Evolutionary conservation across 768 basidiomycete genomes (phyloP).

Genomic region (Imleria badia): DNA sequence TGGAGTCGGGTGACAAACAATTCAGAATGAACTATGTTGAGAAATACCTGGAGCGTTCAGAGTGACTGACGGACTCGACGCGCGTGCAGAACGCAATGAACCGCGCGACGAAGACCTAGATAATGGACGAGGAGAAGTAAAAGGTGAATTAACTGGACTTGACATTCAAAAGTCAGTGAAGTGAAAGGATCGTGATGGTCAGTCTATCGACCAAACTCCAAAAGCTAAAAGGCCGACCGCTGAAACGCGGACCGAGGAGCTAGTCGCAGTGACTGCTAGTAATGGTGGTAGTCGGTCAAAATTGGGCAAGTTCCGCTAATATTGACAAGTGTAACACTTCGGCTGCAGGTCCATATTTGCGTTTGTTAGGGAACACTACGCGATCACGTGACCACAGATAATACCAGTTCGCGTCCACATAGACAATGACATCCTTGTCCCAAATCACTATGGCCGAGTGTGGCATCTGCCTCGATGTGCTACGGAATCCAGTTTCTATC

Average conservation of each 20-base stretch:
- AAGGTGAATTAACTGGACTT: conserved; percentile 33
- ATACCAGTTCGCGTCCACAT: not conserved
- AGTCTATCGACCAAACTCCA: conserved; percentile 18
- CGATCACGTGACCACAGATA: conserved; percentile 27
- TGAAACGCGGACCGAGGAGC: conserved; percentile 4
- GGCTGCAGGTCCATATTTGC: conserved; percentile 21
- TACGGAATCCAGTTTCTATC: conserved; percentile 55
- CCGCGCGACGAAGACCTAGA: conserved; percentile 52
- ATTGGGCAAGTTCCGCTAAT: not conserved
- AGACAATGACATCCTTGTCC: not conserved
- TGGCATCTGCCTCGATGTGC: conserved; percentile 57
- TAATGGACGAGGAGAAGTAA: conserved; percentile 34
- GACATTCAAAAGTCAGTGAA: conserved; percentile 32
- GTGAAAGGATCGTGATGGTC: conserved; percentile 28
- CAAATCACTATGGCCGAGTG: conserved; percentile 49
- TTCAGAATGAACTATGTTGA: conserved; percentile 22
- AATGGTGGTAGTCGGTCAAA: conserved; percentile 6
- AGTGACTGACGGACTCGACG: conserved; percentile 54
- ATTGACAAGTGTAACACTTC: not conserved
- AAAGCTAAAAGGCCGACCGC: conserved; percentile 1
- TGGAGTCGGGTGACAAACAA: conserved; percentile 18
- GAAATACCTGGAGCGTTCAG: conserved; percentile 67
- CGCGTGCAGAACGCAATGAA: conserved; percentile 47
- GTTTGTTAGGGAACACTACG: conserved; percentile 20
- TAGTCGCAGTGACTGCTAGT: conserved; percentile 8